A percentile compares a stretch with the other conserved stretches of the same genome.
Evolutionary conservation across 495 filamentous ascomycete genomes (phyloP).

Genomic region (Pyrenula massariospora): DNA sequence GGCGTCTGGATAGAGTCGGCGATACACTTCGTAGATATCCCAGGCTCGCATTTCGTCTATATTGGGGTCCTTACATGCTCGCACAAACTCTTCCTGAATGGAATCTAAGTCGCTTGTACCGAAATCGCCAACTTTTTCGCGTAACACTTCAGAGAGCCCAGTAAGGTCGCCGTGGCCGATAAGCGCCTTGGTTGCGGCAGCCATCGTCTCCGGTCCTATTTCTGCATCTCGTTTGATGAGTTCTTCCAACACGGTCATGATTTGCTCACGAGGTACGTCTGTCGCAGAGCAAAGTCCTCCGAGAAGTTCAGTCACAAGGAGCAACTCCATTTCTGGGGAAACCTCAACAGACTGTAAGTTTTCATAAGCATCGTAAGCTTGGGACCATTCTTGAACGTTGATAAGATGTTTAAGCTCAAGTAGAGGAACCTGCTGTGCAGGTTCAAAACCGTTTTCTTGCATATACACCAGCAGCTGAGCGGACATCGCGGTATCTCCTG

Average conservation of each 20-base stretch:
- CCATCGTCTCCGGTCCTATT: conserved; percentile 61
- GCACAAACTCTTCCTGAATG: conserved; percentile 51
- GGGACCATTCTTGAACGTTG: background rate
- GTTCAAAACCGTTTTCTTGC: background rate
- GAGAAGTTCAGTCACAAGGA: background rate
- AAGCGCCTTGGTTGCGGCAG: conserved; percentile 55
- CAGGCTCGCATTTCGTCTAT: conserved; percentile 55
- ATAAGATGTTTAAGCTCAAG: background rate
- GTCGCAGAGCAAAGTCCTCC: conserved; percentile 8
- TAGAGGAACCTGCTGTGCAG: background rate
- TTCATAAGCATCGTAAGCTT: background rate
- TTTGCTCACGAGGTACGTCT: conserved; percentile 45
- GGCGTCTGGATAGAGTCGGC: conserved; percentile 68
- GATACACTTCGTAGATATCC: conserved; percentile 71
- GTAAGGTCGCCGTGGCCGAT: conserved; percentile 59
- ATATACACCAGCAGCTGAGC: background rate
- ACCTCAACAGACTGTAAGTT: background rate
- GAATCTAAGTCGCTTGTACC: conserved; percentile 48
- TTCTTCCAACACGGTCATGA: conserved; percentile 63
- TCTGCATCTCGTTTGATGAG: conserved; percentile 57
- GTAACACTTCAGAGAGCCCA: conserved; percentile 67
- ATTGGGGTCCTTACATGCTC: conserved; percentile 48
- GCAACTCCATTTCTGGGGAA: background rate
- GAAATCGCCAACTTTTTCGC: conserved; percentile 50
- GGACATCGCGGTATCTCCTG: background rate